These are phyloP conservation scores for Pseudozyma flocculosa DNA, from an alignment of 1,284 basidiomycete genomes.

Conservation along the genomic window DNA sequence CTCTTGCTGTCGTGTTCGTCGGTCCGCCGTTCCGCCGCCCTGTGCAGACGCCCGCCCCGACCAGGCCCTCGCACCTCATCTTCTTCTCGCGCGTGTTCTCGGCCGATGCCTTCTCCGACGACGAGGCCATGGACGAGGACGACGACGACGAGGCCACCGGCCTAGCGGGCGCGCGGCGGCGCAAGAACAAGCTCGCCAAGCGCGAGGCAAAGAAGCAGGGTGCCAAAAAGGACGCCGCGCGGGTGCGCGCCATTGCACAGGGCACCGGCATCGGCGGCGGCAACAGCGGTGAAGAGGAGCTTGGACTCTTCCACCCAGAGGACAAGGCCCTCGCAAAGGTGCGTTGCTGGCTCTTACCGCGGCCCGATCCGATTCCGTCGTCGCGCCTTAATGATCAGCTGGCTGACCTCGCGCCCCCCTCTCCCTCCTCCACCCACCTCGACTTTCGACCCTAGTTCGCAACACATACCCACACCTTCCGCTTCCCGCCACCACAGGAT, in stretches of 20 bases:
- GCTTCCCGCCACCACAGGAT: slow-evolving; percentile 51
- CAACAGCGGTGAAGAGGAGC: slow-evolving; percentile 29
- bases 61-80: slow-evolving; percentile 36
- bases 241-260: slow-evolving; percentile 21
- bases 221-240: slow-evolving; percentile 28
- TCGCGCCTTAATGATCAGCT: too few relatives aligned
- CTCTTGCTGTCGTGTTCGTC: too few relatives aligned
- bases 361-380: too few relatives aligned
- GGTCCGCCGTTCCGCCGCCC: too few relatives aligned
- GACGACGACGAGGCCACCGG: slow-evolving; percentile 44
- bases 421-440: not conserved
- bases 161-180: slow-evolving; percentile 41
- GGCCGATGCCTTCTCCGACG: slow-evolving; percentile 47
- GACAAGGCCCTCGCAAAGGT: slow-evolving; percentile 43
- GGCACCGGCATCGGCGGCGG: slow-evolving; percentile 13
- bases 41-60: slow-evolving; percentile 6
- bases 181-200: slow-evolving; percentile 30
- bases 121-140: slow-evolving; percentile 47
- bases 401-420: too few relatives aligned
- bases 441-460: slow-evolving; percentile 13
- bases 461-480: slow-evolving; percentile 44
- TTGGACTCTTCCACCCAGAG: slow-evolving; percentile 54
- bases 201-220: slow-evolving; percentile 34
- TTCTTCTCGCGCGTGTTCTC: slow-evolving; percentile 55
- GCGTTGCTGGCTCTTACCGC: not conserved